Base-by-base conservation (phyloP, 2,329 filamentous ascomycete species). In the Aspergillus latus region DNA sequence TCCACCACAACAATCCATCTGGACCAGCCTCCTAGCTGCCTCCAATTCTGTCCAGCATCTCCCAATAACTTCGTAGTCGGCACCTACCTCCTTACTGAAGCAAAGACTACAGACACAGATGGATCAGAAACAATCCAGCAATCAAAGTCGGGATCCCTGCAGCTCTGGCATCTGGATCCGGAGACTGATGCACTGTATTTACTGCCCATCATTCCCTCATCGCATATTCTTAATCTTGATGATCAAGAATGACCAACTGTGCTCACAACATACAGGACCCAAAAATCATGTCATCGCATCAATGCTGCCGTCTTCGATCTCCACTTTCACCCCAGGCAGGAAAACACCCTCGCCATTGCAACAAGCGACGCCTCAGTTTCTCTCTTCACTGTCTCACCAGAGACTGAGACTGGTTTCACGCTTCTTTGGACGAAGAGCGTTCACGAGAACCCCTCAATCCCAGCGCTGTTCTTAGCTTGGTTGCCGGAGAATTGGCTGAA, bases 261-360 rank as follows among this genome's bases (percentile, higher is more conserved):
- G 21, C 28, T 53, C 26, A 57, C 8, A 58, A 61, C 57, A 67
- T 36, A 47, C 58, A 88, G 85, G 63, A 72, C 71, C 1, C 76
- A 81, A 54, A 66, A 87, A 4, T 84, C 90, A 67, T 87, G 82
- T 1, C 61, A 87, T 3, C 66, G 77, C 4, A 85, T 89, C 21
- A 82, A 85, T 3, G 90, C 86, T 51, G 92, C 90, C 5, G 82
- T 97, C 29, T 82, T 97, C 52, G 92, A 97, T 69, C 78, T 97
- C 30, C 90, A 92, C 64, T 97, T 97, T 71, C 84, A 87, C 58
- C 84, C 83, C 1, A 68, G 74, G 50, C 70, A 78, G 51, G 75
- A 73, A 49, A 79, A 80, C 30, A 74, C 88, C 3, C 80, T 96
- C 52, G 91, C 86, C 8, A 85, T 88, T 2, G 90, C 90, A 7